Evolutionary conservation across 164 flowering plant species (phyloP), one percentile per base, ranked within the genome.

Genomic region (Litsea cubeba): DNA sequence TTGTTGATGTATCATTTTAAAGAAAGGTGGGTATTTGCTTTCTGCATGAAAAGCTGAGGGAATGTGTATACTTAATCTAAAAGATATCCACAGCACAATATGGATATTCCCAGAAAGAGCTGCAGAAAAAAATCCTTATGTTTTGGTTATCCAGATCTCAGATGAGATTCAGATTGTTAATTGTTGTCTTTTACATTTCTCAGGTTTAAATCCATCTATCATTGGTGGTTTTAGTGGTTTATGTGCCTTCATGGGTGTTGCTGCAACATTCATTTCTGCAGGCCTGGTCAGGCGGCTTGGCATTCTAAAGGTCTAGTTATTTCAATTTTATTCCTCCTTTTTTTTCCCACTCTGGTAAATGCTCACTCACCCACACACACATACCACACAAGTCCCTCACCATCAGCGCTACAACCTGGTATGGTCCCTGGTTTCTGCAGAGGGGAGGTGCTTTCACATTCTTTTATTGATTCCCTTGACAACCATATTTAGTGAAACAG

Each of bases 161-260:
- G 57, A 46, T 46, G 18, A 10, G 62, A 18, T 62, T 72, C 57
- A n/a, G 1, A 32, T 22, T 74, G 8, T 57, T 4, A 54, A 40
- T 40, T 40, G 46, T 40, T 73, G 30, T 65, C 46, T 63, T 12
- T 51, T 71, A 24, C 0, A 72, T 17, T 79, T 75, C 71, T n/a
- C 91, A 94, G 98, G 97, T 80, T 73, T 96, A 51, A 89, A 88
- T 83, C 95, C 99, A 69, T 89, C 97, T 28, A 79, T 96, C 20
- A 87, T 94, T 81, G 99, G 98, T 15, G 95, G 88, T 20, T 94
- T 96, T 73, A 91, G 97, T 86, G 97, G 98, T 77, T 78, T 94
- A 77, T 96, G 98, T 84, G 97, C 98, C 79, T 89, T 91, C 79
- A 91, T 96, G 97, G 99, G 99, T 54, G 92, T 96, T 71, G 90